Conservation (phyloP, 2,329 filamentous ascomycete species). For the Hymenotorrendiella dingleyae region DNA sequence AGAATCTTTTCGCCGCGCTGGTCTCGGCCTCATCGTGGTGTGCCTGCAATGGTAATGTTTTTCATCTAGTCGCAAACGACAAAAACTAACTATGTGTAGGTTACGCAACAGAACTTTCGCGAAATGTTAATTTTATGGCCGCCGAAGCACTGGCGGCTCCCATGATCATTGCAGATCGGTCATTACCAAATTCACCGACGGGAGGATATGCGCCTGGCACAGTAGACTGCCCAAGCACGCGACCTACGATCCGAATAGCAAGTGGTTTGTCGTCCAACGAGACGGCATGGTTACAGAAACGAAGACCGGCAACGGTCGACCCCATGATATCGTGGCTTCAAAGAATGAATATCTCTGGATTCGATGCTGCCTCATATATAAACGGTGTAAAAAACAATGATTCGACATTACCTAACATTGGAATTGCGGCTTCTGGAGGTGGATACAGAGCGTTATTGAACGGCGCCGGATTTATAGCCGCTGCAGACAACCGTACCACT, state of each 20-base stretch:
- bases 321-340: conserved; percentile 71
- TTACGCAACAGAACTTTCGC: too few species aligned
- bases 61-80: too few species aligned
- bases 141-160: conserved; percentile 21
- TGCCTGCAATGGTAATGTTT: conserved; percentile 2
- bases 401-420: conserved; percentile 60
- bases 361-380: conserved; percentile 72
- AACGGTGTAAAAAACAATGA: conserved; percentile 49
- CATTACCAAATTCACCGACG: conserved; percentile 34
- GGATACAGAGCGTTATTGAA: conserved; percentile 84
- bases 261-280: conserved; percentile 61
- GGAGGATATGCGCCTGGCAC: conserved; percentile 66
- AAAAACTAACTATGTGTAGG: too few species aligned
- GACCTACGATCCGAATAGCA: conserved; percentile 63
- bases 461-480: conserved; percentile 72
- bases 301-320: conserved; percentile 66
- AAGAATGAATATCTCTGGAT: conserved; percentile 67
- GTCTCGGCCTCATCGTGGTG: conserved; percentile 7
- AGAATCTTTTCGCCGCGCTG: conserved; percentile 3
- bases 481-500: conserved; percentile 68
- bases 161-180: conserved; percentile 20
- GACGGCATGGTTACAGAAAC: conserved; percentile 63
- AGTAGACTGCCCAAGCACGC: conserved; percentile 63
- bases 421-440: conserved; percentile 73
- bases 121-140: too few species aligned